Percentiles rank a stretch among this genome's conserved stretches.
Evolutionary conservation across 768 basidiomycete species (phyloP).

Genomic region (Clavulina sp.): DNA sequence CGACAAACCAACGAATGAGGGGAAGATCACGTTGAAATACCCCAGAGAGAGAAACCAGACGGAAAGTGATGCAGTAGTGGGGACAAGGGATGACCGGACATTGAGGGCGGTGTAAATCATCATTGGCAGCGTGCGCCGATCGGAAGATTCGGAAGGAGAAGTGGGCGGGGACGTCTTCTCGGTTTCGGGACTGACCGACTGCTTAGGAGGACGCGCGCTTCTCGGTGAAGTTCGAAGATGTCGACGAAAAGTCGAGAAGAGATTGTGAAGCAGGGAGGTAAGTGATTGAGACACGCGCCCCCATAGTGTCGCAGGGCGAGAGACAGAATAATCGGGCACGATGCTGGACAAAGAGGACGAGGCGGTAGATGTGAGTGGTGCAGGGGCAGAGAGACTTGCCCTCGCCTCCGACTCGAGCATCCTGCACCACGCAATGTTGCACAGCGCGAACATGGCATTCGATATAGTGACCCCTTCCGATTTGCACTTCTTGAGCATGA

Average conservation of each 20-base stretch:
- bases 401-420: conserved; percentile 5
- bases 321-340: no score
- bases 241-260: no score
- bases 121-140: conserved; percentile 18
- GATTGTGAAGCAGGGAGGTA: not conserved
- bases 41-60: conserved; percentile 73
- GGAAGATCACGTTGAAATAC: conserved; percentile 69
- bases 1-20: conserved; percentile 33
- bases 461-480: conserved; percentile 19
- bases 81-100: conserved; percentile 38
- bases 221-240: no score
- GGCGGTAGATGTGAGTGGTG: conserved; percentile 37
- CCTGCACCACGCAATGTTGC: conserved; percentile 21
- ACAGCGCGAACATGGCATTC: conserved; percentile 22
- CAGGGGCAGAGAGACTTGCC: not conserved
- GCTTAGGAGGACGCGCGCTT: no score
- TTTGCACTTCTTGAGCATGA: conserved; percentile 20
- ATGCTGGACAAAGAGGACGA: conserved; percentile 61
- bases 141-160: no score
- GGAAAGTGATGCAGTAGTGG: conserved; percentile 26
- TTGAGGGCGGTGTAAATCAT: conserved; percentile 83
- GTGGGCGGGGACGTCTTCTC: no score
- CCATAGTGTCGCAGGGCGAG: conserved; percentile 35
- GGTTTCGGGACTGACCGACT: no score
- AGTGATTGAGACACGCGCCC: not conserved